Base-by-base conservation (phyloP, 179 eudicot species). In the Drosera spatulata region DNA sequence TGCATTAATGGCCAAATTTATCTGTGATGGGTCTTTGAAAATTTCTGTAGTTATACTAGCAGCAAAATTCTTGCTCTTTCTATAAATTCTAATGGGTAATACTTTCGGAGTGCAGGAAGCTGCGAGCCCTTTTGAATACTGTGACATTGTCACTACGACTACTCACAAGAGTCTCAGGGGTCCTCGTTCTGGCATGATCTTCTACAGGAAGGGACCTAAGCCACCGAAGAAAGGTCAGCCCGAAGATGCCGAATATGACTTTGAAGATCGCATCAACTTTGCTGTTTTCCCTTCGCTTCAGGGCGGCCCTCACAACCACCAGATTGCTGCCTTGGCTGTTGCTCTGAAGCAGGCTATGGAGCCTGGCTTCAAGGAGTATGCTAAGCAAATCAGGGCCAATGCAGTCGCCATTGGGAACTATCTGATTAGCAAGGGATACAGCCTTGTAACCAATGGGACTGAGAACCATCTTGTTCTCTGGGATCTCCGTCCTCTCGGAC, bases 281-380 rank as follows among this genome's bases (percentile, higher is more conserved):
- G 86, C 96, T 6, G 95, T 88, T 61, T 88, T 88, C 82, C 96
- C 96, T 3, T 76, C 96, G 39, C 95, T 88, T 39, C 96, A 86
- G 79, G 96, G 96, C 54, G 96, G 96, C 54, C 96, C 96, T 3
- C 96, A 88, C 82, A 88, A 88, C 59, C 96, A 89, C 79, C 97
- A 89, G 66, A 89, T 89, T 37, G 97, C 88, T 71, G 95, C 97
- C 46, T 71, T 89, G 74, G 95, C 97, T 62, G 97, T 89, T 61
- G 96, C 95, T 61, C 67, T 89, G 62, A 89, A 89, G 68, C 97
- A 89, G 74, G 95, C 88, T 40, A 71, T 62, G 76, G 37, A 85
- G 52, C 95, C 97, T 62, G 97, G 87, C 53, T 89, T 89, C 78
- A 89, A 89, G 87, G 89, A 79, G 15, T 89, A 89, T 76, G 91